phyloP scores from a whole-genome alignment of 1,139 yeast species.

The Suhomyces terraborum region DNA sequence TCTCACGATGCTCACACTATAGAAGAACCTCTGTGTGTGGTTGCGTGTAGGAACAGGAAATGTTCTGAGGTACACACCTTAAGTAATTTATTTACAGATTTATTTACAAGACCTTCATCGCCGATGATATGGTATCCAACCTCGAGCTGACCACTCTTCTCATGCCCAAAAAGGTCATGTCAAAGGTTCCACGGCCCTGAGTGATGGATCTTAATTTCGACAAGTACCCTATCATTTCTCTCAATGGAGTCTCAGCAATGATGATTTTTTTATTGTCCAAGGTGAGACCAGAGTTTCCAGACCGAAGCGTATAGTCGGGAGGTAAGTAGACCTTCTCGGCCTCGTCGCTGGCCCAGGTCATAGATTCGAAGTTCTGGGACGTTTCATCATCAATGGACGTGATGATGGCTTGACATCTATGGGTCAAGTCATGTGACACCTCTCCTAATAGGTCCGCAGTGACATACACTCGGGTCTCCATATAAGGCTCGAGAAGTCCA shows the following conservation, averaged over 20 bases:
- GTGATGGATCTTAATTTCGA: slow-evolving; percentile 78
- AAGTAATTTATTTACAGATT: not conserved
- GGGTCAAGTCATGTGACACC: slow-evolving; percentile 73
- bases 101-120: slow-evolving; percentile 19
- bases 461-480: slow-evolving; percentile 73
- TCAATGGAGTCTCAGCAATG: slow-evolving; percentile 77
- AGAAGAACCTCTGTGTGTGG: too few relatives aligned
- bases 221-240: slow-evolving; percentile 89
- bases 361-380: slow-evolving; percentile 40
- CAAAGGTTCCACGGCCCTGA: slow-evolving; percentile 84
- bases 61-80: too few relatives aligned
- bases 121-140: slow-evolving; percentile 30
- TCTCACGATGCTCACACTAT: too few relatives aligned
- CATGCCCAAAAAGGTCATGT: slow-evolving; percentile 78
- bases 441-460: slow-evolving; percentile 75
- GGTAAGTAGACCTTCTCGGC: slow-evolving; percentile 60
- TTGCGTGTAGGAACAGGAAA: too few relatives aligned
- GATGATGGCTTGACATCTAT: slow-evolving; percentile 74
- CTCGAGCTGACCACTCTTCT: slow-evolving; percentile 56
- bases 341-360: slow-evolving; percentile 50
- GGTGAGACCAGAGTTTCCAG: slow-evolving; percentile 14
- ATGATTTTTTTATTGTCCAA: slow-evolving; percentile 54
- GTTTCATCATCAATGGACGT: slow-evolving; percentile 61
- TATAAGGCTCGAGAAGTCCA: slow-evolving; percentile 79
- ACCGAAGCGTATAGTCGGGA: slow-evolving; percentile 50